Evolutionary conservation across 805 yeast species (phyloP).

Genomic region (Candida incommunis): DNA sequence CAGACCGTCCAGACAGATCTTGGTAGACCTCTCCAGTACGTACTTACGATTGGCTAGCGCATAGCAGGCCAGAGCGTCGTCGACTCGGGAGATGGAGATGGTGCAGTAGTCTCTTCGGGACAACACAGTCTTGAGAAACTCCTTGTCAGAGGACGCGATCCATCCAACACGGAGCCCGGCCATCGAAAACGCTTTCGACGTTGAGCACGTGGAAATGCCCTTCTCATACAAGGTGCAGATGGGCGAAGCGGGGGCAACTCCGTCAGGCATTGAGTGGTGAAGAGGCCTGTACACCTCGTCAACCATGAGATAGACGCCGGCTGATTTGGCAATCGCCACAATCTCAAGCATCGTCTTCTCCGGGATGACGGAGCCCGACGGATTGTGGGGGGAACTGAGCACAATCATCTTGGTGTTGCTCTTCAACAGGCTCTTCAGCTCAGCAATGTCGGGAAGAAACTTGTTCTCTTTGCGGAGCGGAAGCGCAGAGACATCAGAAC

Average conservation of each 20-base stretch:
- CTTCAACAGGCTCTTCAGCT: conserved; percentile 20
- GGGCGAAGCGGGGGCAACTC: conserved; percentile 22
- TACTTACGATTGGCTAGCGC: conserved; percentile 24
- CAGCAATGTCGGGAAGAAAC: conserved; percentile 25
- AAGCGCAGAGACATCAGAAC: conserved; percentile 27
- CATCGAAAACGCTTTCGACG: conserved; percentile 39
- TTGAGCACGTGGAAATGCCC: conserved; percentile 34
- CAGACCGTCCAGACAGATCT: conserved; percentile 28
- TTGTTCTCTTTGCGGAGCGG: conserved; percentile 21
- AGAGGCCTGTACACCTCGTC: conserved; percentile 45
- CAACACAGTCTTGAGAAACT: conserved; percentile 21
- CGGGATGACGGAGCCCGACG: conserved; percentile 31
- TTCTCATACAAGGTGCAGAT: conserved; percentile 28
- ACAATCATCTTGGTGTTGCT: conserved; percentile 4
- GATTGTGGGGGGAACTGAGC: conserved; percentile 19
- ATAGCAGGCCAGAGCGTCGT: conserved; percentile 32
- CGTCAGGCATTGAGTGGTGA: conserved; percentile 25
- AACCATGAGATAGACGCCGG: conserved; percentile 26
- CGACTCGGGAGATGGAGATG: conserved; percentile 33
- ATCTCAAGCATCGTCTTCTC: conserved; percentile 22
- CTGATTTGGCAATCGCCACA: conserved; percentile 24
- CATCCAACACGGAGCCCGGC: conserved; percentile 44
- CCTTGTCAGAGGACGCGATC: conserved; percentile 27
- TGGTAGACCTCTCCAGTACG: conserved; percentile 27
- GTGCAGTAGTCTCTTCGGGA: conserved; percentile 36